Evolutionary conservation across 495 filamentous ascomycete species (phyloP).

Genomic region (Tuber umbilicatum): DNA sequence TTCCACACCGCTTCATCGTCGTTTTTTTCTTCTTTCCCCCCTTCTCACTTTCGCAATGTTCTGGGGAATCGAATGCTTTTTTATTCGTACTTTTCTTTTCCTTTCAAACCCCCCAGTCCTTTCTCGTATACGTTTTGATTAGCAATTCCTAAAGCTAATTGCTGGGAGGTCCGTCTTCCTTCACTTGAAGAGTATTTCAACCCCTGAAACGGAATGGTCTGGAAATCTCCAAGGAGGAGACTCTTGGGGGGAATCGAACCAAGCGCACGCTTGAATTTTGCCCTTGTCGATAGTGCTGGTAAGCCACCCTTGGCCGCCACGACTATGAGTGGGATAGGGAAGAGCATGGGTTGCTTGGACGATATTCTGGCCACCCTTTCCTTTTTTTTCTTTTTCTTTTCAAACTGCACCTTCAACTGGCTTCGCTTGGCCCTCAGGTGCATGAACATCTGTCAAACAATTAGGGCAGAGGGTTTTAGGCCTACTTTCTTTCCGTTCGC

Average conservation of each 20-base stretch:
- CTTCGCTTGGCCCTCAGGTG: neutral
- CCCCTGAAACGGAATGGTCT: slow-evolving; percentile 5
- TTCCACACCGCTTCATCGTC: neutral
- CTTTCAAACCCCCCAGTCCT: neutral
- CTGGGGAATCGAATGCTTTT: neutral
- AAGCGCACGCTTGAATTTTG: slow-evolving; percentile 3
- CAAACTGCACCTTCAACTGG: neutral
- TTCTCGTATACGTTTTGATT: slow-evolving; percentile 4
- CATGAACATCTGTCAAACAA: slow-evolving; percentile 4
- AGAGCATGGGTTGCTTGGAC: neutral
- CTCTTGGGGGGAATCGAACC: neutral
- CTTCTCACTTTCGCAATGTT: neutral
- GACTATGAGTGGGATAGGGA: slow-evolving; percentile 4
- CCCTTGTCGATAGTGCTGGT: neutral
- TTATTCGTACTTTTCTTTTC: neutral
- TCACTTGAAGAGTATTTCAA: neutral
- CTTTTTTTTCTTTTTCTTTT: neutral
- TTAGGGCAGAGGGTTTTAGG: neutral
- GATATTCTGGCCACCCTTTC: neutral
- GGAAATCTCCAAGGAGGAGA: neutral
- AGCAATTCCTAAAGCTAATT: slow-evolving; percentile 6
- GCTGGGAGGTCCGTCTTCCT: neutral
- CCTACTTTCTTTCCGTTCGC: neutral
- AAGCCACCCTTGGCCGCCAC: slow-evolving; percentile 3
- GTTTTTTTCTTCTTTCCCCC: neutral